Evolutionary conservation across 164 flowering plant species (phyloP), one percentile per base, ranked within the genome.

Genomic region (Piper longum): DNA sequence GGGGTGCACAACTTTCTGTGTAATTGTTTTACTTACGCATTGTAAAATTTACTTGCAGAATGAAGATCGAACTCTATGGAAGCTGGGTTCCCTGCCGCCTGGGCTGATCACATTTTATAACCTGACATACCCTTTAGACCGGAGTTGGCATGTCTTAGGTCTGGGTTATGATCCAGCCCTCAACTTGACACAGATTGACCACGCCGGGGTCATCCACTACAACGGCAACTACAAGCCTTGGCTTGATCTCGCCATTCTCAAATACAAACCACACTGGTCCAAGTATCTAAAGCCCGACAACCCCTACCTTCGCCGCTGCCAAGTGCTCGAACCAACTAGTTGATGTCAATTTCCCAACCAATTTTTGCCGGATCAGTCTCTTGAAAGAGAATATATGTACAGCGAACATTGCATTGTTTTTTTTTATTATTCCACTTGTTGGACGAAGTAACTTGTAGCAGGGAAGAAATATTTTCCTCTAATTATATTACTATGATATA

Each of bases 141-240:
- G 93, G 63, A 74, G 79, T 64, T 95, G 99, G 99, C 99, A 95
- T 70, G 96, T 81, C 0, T 65, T 95, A 64, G 99, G 99, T 41
- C 96, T 91, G 6, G 99, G 99, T 42, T 95, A 95, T 68, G 99
- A 95, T 67, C 93, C 95, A 11, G 96, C 96, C 13, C 83, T 95
- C n/a, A 88, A 91, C 71, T 78, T 74, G 62, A 95, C 97, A 4
- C 93, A 78, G 77, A 88, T 88, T 62, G 83, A 85, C 41, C 81
- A 88, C 74, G 99, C 85, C 4, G 97, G 84, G 5, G 99, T 95
- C 42, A 63, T 95, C 41, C 97, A 95, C 69, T 95, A 91, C 81
- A 95, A 95, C 54, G 97, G 96, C 44, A 91, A 95, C 72, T 84
- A 90, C 77, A 95, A 95, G 72, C 99, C 97, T 9, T 91, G 99